Percentiles rank a stretch among this genome's conserved stretches.
These are phyloP conservation scores for Penicillium lagena DNA, from an alignment of 495 filamentous ascomycete species.

Conservation along the genomic window DNA sequence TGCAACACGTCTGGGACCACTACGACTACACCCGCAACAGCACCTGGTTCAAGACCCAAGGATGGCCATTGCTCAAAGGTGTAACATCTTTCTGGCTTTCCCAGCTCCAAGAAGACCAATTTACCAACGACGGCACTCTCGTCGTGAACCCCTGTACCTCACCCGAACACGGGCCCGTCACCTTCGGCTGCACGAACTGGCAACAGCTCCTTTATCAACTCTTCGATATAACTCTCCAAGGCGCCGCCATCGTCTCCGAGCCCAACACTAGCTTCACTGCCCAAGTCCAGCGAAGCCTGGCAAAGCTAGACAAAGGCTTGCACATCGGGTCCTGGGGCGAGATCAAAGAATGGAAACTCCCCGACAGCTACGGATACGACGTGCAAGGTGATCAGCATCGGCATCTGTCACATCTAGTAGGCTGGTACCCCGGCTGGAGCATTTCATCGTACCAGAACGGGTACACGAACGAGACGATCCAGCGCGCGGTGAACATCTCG, in stretches of 20 bases:
- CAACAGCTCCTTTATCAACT: slow-evolving; percentile 44
- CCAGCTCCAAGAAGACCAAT: slow-evolving; percentile 34
- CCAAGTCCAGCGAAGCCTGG: slow-evolving; percentile 18
- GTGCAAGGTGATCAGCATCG: no score
- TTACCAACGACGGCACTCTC: slow-evolving; percentile 42
- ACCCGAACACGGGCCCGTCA: slow-evolving; percentile 46
- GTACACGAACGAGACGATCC: neutral
- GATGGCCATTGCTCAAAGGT: slow-evolving; percentile 44
- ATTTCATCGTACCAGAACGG: slow-evolving; percentile 14
- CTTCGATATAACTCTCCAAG: slow-evolving; percentile 29
- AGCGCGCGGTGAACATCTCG: slow-evolving; percentile 30
- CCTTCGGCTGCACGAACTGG: slow-evolving; percentile 44
- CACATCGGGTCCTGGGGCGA: slow-evolving; percentile 42
- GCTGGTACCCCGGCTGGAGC: no score
- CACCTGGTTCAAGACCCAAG: slow-evolving; percentile 30
- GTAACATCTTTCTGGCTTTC: slow-evolving; percentile 42
- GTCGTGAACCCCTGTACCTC: slow-evolving; percentile 47
- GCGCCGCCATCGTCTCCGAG: slow-evolving; percentile 5
- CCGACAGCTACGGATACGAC: no score
- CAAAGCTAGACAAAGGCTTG: slow-evolving; percentile 36
- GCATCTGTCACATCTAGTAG: no score
- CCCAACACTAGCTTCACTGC: slow-evolving; percentile 17
- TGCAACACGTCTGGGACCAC: slow-evolving; percentile 44
- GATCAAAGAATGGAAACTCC: slow-evolving; percentile 23
- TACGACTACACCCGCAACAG: slow-evolving; percentile 39